Evolutionary conservation across 2,329 filamentous ascomycete species (phyloP), one percentile per base, ranked within the genome.

Genomic region (Blumeria graminis): DNA sequence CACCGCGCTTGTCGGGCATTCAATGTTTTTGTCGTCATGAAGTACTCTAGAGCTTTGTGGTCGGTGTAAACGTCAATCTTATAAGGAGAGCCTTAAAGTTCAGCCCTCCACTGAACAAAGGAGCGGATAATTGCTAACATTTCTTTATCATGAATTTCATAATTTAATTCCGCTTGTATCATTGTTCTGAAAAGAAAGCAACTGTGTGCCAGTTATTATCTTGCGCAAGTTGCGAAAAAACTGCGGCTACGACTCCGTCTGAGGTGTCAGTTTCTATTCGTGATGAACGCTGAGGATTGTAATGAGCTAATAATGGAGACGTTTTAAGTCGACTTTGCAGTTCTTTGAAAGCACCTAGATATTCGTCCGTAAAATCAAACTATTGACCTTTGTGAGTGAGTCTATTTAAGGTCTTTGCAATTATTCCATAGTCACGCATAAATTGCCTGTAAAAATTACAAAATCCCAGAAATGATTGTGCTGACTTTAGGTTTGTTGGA

Each of bases 111-210:
- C 1, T 54, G 18, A 4, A 3, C 14, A 52, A 56, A 41, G 38
- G 32, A 34, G 10, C 32, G 1, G 6, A 56, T 28, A 28, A 56
- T 56, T 13, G 43, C 33, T 10, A 50, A 28, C 41, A 50, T 56
- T 51, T 51, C 43, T 10, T 56, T 56, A 1, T 55, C 52, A 41
- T 55, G 18, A 33, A 54, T 28, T 54, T 39, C 14, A 36, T 54
- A 54, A 39, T 39, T 39, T 39, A 54, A 28, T 39, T 54, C 34
- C 28, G 51, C n/a, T 38, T n/a, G 34, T 22, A 22, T 16, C 35
- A 54, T 39, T 16, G 51, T 54, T 18, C 39, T 7, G 18, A 39
- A 39, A 54, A 54, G 16, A 54, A 54, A 2, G 50, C 51, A 0
- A 39, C 14, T 6, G 51, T 18, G 6, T 54, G 51, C 34, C 35